Conservation (phyloP, 805 yeast genomes). For the Ogataea methanolica region DNA sequence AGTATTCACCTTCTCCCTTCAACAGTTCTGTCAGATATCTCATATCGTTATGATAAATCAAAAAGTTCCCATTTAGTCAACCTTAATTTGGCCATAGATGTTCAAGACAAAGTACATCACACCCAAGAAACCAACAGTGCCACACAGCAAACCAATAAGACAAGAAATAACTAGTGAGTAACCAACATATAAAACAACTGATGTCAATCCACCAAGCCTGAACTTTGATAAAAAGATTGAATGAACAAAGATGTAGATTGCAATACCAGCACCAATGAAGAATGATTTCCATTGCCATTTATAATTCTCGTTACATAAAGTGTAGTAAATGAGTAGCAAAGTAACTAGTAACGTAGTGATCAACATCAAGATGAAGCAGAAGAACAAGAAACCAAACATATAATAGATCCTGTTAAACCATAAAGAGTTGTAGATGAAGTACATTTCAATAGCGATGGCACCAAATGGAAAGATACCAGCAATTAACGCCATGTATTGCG, state of each 20-base stretch:
- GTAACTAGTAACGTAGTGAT: conserved; percentile 79
- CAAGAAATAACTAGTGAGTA: conserved; percentile 71
- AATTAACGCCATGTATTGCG: conserved; percentile 60
- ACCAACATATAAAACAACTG: conserved; percentile 76
- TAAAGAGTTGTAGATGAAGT: conserved; percentile 82
- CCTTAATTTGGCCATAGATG: conserved; percentile 81
- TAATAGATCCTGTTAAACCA: conserved; percentile 94
- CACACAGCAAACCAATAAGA: conserved; percentile 76
- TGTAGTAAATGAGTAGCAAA: conserved; percentile 73
- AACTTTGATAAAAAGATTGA: conserved; percentile 71
- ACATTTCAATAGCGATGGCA: conserved; percentile 90
- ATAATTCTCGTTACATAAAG: conserved; percentile 86
- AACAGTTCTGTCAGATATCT: too few species aligned
- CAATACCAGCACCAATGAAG: conserved; percentile 84
- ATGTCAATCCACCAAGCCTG: conserved; percentile 66
- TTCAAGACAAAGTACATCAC: conserved; percentile 68
- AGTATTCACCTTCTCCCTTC: too few species aligned
- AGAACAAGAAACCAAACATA: conserved; percentile 95
- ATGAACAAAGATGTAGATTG: conserved; percentile 79
- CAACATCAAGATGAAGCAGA: conserved; percentile 80
- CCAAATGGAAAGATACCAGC: conserved; percentile 95
- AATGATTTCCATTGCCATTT: conserved; percentile 97
- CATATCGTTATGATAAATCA: too few species aligned
- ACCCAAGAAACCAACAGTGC: conserved; percentile 79
- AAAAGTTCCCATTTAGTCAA: conserved; percentile 48